Base-by-base conservation (phyloP, 768 basidiomycete species). In the Tricholomella constricta region DNA sequence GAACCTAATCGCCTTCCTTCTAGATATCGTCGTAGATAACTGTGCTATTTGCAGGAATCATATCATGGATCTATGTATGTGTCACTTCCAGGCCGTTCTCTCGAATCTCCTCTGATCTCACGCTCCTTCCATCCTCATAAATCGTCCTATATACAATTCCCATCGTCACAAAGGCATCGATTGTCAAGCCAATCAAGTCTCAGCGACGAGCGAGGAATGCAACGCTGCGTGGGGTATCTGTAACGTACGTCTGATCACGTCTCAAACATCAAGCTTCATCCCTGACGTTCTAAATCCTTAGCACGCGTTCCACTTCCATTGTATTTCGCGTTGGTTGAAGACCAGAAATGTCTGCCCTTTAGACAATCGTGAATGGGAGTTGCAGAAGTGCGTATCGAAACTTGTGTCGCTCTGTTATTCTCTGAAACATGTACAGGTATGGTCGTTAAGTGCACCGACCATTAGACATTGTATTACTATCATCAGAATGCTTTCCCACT, bases 271-370 rank as follows among this genome's bases (percentile, higher is more conserved):
- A 3, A 31, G 31, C 27, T 36, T 50, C 17, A 52, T 43, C 3
- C 45, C 45, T 38, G 32, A 53, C 48, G 19, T 15, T 55, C 25
- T 22, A 14, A 22, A 20, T 25, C 2, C 12, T 26, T 59, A 95
- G 94, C 96, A 99, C 68, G 96, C 96, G 4, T 99, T 99, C 81
- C 96, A 99, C 75, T 99, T 98, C 76, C 96, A 98, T 70, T 99
- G 96, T 72, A 99, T 99, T 69, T 96, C 95, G 8, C 86, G 97
- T 40, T 99, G 97, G 97, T 80, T 99, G 57, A 99, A 98, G 81
- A 98, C 97, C 19, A 81, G 94, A 59, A 94, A 96, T 63, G 94
- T 95, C 26, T 96, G 94, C 69, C 94, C 94, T 4, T 71, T 96
- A 55, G 94, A 96, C 71, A 97, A 97, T 72, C 83, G 94, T 64